Evolutionary conservation across 2,329 filamentous ascomycete genomes (phyloP).

Genomic region (Fusarium verticillioides): DNA sequence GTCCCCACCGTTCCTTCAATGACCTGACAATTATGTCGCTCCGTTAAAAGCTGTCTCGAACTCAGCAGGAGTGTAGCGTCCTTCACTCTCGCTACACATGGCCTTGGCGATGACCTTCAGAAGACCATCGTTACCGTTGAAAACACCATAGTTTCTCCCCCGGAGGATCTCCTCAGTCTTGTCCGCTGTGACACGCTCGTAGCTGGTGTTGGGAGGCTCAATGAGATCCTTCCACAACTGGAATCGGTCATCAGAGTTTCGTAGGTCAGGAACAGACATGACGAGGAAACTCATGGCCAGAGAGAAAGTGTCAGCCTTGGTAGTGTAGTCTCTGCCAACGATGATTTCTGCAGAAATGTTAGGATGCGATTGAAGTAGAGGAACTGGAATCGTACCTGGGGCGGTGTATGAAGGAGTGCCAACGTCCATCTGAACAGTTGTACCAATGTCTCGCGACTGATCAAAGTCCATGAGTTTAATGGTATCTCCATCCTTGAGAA

Average conservation of each 20-base stretch:
- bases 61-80: background rate
- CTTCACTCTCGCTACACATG: constrained; percentile 2
- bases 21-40: background rate
- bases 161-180: background rate
- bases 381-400: background rate
- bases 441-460: background rate
- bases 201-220: background rate
- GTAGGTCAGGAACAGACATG: constrained; percentile 6
- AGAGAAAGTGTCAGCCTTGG: constrained; percentile 7
- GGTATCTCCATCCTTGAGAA: constrained; percentile 17
- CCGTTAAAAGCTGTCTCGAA: constrained; percentile 7
- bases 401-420: constrained; percentile 17
- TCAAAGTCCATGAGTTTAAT: constrained; percentile 30
- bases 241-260: background rate
- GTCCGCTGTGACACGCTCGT: background rate
- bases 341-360: constrained; percentile 2
- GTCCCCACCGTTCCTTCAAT: rapidly evolving
- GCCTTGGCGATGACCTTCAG: constrained; percentile 15
- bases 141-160: background rate
- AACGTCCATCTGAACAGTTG: constrained; percentile 2
- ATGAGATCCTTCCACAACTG: constrained; percentile 23
- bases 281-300: constrained; percentile 8
- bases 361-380: background rate
- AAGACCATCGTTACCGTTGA: constrained; percentile 9
- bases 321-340: background rate